phyloP scores from a whole-genome alignment of 441 rosid species.

The Croton setiger region DNA sequence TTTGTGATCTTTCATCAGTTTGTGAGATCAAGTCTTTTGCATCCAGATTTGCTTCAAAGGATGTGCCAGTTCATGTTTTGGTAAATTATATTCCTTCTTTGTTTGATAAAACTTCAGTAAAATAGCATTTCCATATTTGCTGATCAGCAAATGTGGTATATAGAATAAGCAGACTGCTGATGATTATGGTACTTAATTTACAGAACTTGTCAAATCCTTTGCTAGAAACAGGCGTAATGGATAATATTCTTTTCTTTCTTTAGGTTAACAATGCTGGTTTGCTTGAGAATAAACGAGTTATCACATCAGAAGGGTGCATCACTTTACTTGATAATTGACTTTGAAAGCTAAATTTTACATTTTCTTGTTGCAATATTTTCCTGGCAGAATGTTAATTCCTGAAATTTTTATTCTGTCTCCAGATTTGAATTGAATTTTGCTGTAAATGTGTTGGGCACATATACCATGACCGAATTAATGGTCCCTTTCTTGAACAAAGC shows the following conservation, averaged over 20 bases:
- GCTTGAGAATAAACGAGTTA: slow-evolving; percentile 53
- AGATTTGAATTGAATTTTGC: slow-evolving; percentile 79
- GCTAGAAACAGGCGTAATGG: slow-evolving; percentile 13
- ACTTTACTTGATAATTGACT: slow-evolving; percentile 14
- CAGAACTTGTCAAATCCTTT: too few relatives aligned
- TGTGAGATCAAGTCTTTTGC: slow-evolving; percentile 72
- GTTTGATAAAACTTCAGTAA: not conserved
- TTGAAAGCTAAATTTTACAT: too few relatives aligned
- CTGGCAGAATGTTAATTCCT: not conserved
- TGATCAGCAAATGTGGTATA: not conserved
- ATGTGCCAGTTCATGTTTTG: slow-evolving; percentile 76
- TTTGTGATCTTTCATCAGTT: slow-evolving; percentile 81
- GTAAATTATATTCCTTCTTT: too few relatives aligned
- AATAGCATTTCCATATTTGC: not conserved
- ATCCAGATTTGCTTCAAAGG: slow-evolving; percentile 65
- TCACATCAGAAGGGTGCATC: slow-evolving; percentile 74
- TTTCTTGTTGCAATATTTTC: not conserved
- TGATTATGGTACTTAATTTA: not conserved
- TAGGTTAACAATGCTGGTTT: slow-evolving; percentile 90
- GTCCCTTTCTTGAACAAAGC: slow-evolving; percentile 79
- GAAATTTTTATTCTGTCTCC: slow-evolving; percentile 13
- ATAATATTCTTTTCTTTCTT: slow-evolving; percentile 4
- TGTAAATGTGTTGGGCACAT: slow-evolving; percentile 82
- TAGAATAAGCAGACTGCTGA: not conserved
- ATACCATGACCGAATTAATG: slow-evolving; percentile 63